These are phyloP conservation scores for Fusarium papillatum DNA, from an alignment of 2,329 filamentous ascomycete genomes.

Conservation along the genomic window DNA sequence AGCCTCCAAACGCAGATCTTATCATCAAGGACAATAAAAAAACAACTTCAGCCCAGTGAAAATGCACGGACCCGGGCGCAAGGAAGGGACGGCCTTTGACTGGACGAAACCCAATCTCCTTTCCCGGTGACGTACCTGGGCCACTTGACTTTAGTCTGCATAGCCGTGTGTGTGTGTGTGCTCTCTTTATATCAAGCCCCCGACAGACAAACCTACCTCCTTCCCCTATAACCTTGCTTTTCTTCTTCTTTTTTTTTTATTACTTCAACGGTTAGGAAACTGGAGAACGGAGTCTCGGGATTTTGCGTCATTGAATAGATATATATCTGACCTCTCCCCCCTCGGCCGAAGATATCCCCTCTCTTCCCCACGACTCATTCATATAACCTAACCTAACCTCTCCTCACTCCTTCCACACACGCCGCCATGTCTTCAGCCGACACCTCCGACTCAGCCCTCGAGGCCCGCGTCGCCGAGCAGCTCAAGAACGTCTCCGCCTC, in stretches of 20 bases:
- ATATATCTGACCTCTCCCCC: constrained; percentile 22
- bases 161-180: not conserved
- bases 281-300: constrained; percentile 2
- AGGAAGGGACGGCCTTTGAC: constrained; percentile 7
- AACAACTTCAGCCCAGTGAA: not conserved
- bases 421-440: constrained; percentile 42
- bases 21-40: not conserved
- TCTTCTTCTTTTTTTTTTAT: not conserved
- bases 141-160: constrained; percentile 5
- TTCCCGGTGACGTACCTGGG: constrained; percentile 31
- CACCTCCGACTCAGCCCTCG: constrained; percentile 41
- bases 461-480: constrained; percentile 55
- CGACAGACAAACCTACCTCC: not conserved
- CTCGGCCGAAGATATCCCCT: constrained; percentile 36
- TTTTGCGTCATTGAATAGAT: constrained; percentile 23
- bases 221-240: not conserved
- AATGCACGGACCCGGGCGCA: constrained; percentile 14
- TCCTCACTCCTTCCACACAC: constrained; percentile 6
- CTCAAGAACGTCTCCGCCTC: constrained; percentile 60
- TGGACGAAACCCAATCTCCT: constrained; percentile 9
- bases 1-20: not conserved
- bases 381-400: constrained; percentile 15
- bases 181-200: constrained; percentile 1
- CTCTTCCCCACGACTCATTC: constrained; percentile 32
- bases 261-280: not conserved